Conservation (phyloP, 371 early-diverging fungal genomes). For the Racocetra persica region DNA sequence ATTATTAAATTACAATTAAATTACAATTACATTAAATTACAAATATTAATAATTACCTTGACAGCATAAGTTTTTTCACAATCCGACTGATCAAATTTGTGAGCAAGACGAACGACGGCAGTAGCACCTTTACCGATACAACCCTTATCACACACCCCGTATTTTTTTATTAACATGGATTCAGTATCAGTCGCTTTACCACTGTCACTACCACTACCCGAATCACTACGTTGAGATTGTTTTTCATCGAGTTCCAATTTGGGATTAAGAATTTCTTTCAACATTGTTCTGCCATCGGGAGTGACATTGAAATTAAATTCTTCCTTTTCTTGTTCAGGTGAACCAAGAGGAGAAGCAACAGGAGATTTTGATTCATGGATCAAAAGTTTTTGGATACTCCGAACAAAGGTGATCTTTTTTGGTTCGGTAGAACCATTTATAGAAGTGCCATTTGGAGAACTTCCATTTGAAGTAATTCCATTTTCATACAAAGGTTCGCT, state of each 20-base stretch:
- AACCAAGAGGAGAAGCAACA: constrained; percentile 40
- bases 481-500: not conserved
- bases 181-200: constrained; percentile 43
- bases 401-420: constrained; percentile 48
- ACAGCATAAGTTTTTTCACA: constrained; percentile 84
- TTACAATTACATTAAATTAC: too few relatives aligned
- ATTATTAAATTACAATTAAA: too few relatives aligned
- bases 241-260: constrained; percentile 34
- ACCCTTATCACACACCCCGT: constrained; percentile 80
- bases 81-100: constrained; percentile 54
- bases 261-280: constrained; percentile 47
- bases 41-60: constrained; percentile 65
- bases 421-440: constrained; percentile 33
- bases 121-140: constrained; percentile 91
- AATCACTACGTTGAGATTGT: constrained; percentile 43
- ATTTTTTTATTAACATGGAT: constrained; percentile 65
- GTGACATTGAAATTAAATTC: constrained; percentile 44
- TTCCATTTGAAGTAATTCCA: not conserved
- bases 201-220: not conserved
- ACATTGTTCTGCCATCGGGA: constrained; percentile 43
- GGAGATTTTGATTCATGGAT: constrained; percentile 47
- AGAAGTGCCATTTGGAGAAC: not conserved
- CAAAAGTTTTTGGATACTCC: constrained; percentile 51
- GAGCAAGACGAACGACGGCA: constrained; percentile 89
- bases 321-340: constrained; percentile 31